Evolutionary conservation across 768 basidiomycete genomes (phyloP).

Genomic region (Lactarius hengduanensis): DNA sequence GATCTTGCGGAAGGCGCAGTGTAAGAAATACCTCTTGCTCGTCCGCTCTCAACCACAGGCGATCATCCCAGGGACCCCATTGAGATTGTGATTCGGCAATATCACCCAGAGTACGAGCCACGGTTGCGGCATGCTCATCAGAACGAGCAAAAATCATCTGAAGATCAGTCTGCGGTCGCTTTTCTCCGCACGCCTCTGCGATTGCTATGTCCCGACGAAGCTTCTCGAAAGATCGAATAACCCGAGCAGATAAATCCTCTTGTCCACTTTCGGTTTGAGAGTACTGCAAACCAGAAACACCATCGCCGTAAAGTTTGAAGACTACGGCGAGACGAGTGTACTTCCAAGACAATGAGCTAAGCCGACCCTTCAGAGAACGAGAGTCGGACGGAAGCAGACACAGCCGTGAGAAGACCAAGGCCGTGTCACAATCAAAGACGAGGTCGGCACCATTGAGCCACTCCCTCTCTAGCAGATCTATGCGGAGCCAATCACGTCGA

Average conservation of each 20-base stretch:
- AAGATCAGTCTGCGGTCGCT: slow-evolving; percentile 44
- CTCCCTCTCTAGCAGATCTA: slow-evolving; percentile 66
- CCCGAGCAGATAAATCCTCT: slow-evolving; percentile 22
- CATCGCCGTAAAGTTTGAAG: slow-evolving; percentile 41
- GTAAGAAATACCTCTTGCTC: slow-evolving; percentile 44
- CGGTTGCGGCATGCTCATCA: slow-evolving; percentile 55
- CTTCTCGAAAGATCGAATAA: slow-evolving; percentile 67
- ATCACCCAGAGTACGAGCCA: slow-evolving; percentile 58
- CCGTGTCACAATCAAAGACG: slow-evolving; percentile 61
- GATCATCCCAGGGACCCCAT: slow-evolving; percentile 47
- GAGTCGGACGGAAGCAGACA: slow-evolving; percentile 50
- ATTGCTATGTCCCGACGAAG: slow-evolving; percentile 63
- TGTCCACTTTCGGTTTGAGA: slow-evolving; percentile 34
- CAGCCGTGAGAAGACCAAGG: slow-evolving; percentile 50
- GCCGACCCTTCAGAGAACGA: slow-evolving; percentile 42
- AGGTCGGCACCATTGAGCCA: slow-evolving; percentile 60
- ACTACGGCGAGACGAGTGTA: slow-evolving; percentile 56
- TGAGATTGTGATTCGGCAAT: slow-evolving; percentile 46
- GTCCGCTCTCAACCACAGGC: slow-evolving; percentile 57
- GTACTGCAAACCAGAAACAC: slow-evolving; percentile 48
- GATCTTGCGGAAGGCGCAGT: not conserved
- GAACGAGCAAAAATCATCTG: slow-evolving; percentile 62
- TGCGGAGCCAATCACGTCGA: slow-evolving; percentile 41
- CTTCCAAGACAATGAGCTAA: slow-evolving; percentile 62
- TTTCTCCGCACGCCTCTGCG: slow-evolving; percentile 56